Evolutionary conservation across 371 early-diverging fungal species (phyloP).

Genomic region (Mucor sp.): DNA sequence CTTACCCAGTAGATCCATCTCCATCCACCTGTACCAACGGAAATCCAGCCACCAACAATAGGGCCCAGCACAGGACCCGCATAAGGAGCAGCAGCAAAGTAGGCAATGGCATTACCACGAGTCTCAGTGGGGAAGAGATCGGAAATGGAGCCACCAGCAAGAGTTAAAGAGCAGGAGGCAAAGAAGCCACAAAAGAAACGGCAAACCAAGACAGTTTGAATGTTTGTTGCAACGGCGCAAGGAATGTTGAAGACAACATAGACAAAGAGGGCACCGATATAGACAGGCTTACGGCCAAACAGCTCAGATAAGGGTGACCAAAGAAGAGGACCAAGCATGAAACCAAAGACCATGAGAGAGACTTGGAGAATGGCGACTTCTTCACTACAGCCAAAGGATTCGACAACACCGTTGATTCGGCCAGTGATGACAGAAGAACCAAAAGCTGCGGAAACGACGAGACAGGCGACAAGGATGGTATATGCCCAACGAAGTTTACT

Average conservation of each 20-base stretch:
- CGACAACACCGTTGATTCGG: constrained; percentile 27
- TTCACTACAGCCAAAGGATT: constrained; percentile 31
- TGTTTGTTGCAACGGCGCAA: constrained; percentile 43
- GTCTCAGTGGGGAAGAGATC: constrained; percentile 40
- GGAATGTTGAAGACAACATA: constrained; percentile 46
- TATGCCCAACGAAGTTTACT: constrained; percentile 26
- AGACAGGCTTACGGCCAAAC: constrained; percentile 43
- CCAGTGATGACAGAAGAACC: constrained; percentile 46
- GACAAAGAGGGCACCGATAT: constrained; percentile 32
- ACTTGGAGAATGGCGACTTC: constrained; percentile 44
- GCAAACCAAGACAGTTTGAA: constrained; percentile 40
- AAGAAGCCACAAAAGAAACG: constrained; percentile 51
- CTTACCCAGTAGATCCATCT: constrained; percentile 53
- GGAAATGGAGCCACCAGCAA: constrained; percentile 48
- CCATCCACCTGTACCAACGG: constrained; percentile 42
- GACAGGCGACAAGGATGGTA: constrained; percentile 37
- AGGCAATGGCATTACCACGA: constrained; percentile 48
- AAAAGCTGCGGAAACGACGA: constrained; percentile 45
- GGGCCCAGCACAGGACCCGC: constrained; percentile 52
- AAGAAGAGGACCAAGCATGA: constrained; percentile 47
- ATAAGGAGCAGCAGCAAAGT: constrained; percentile 52
- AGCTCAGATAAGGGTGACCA: constrained; percentile 49
- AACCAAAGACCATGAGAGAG: constrained; percentile 53
- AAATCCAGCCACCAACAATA: constrained; percentile 49
- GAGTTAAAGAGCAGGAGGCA: constrained; percentile 36